Evolutionary conservation across 1,284 basidiomycete species (phyloP).

Genomic region (Takashimella tepidaria): DNA sequence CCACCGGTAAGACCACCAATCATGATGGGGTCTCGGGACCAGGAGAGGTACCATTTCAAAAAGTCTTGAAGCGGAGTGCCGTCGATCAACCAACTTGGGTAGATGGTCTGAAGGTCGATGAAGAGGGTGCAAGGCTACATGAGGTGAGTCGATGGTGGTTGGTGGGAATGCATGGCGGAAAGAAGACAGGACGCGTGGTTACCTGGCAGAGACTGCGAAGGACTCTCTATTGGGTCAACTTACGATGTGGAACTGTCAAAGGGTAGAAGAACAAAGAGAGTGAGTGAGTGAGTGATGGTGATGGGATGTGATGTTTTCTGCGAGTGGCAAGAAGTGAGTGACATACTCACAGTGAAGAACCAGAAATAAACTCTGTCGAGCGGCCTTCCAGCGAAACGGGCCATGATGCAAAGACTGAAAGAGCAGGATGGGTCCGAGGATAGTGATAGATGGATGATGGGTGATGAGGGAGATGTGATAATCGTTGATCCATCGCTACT

Average conservation of each 20-base stretch:
- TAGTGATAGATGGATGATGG: too few relatives aligned
- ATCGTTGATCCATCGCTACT: too few relatives aligned
- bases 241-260: constrained; percentile 17
- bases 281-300: constrained; percentile 1
- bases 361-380: constrained; percentile 37
- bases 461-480: too few relatives aligned
- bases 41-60: constrained; percentile 30
- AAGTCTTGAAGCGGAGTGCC: constrained; percentile 24
- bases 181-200: constrained; percentile 1
- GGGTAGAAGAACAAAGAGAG: not conserved
- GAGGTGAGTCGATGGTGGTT: not conserved
- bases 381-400: constrained; percentile 27
- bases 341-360: constrained; percentile 31
- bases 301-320: not conserved
- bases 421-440: too few relatives aligned
- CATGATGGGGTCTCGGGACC: constrained; percentile 41
- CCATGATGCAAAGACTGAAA: too few relatives aligned
- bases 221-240: constrained; percentile 1
- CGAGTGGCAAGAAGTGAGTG: not conserved
- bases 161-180: too few relatives aligned
- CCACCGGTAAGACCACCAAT: constrained; percentile 21
- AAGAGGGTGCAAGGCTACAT: constrained; percentile 28
- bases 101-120: constrained; percentile 40
- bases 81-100: constrained; percentile 27
- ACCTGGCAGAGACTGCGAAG: not conserved